Evolutionary conservation across 371 early-diverging fungal species (phyloP).

Genomic region (Actinomortierella ambigua): DNA sequence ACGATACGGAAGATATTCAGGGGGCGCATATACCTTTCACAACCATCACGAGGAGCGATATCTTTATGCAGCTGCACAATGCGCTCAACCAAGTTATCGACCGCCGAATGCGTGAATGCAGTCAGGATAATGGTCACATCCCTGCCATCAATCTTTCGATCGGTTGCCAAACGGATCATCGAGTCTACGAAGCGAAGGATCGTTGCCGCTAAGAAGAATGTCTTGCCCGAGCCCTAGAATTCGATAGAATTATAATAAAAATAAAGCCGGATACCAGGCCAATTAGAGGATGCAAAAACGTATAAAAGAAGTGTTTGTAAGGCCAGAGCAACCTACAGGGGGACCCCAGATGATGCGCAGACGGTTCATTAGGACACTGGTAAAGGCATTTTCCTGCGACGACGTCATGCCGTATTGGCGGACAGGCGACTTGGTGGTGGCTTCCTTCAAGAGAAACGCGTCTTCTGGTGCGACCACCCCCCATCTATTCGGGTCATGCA

Average conservation of each 20-base stretch:
- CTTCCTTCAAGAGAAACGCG: slow-evolving; percentile 30
- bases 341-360: slow-evolving; percentile 67
- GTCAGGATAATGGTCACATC: slow-evolving; percentile 56
- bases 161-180: slow-evolving; percentile 23
- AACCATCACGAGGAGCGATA: slow-evolving; percentile 20
- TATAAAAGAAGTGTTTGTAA: background rate
- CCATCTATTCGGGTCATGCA: slow-evolving; percentile 45
- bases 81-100: slow-evolving; percentile 52
- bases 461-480: slow-evolving; percentile 20
- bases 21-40: slow-evolving; percentile 15
- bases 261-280: no score
- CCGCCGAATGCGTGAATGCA: slow-evolving; percentile 61
- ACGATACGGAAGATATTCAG: slow-evolving; percentile 26
- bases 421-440: slow-evolving; percentile 35
- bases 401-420: slow-evolving; percentile 57
- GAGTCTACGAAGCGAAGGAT: slow-evolving; percentile 50
- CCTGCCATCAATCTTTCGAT: slow-evolving; percentile 23
- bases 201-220: slow-evolving; percentile 58
- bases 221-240: slow-evolving; percentile 63
- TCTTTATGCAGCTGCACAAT: slow-evolving; percentile 46
- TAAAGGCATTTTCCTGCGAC: slow-evolving; percentile 57
- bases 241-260: background rate
- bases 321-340: slow-evolving; percentile 49
- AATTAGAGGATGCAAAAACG: background rate
- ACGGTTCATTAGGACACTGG: slow-evolving; percentile 43